These are phyloP conservation scores for Ampelocalamus luodianensis DNA, from an alignment of 176 grass and related monocot species.

Conservation along the genomic window DNA sequence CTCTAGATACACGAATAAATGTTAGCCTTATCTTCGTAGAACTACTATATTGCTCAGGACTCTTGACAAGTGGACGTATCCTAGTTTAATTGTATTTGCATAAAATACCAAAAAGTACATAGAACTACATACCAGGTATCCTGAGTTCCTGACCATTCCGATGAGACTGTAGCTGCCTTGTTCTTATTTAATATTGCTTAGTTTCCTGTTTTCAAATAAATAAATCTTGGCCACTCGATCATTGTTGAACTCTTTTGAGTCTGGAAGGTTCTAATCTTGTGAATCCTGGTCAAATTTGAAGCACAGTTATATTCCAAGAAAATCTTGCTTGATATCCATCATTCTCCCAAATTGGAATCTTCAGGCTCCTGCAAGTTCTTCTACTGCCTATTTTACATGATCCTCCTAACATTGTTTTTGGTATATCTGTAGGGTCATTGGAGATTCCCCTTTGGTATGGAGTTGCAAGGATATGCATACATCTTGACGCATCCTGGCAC, in stretches of 20 bases:
- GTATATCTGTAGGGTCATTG: slow-evolving; percentile 82
- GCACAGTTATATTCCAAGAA: neutral
- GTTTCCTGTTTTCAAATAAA: slow-evolving; percentile 15
- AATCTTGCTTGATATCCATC: neutral
- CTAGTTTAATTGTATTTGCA: slow-evolving; percentile 17
- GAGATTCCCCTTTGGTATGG: slow-evolving; percentile 93
- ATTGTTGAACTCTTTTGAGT: slow-evolving; percentile 18
- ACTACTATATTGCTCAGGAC: neutral
- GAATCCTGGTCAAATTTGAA: slow-evolving; percentile 13
- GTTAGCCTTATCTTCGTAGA: neutral
- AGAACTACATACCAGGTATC: slow-evolving; percentile 10
- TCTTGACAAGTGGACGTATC: slow-evolving; percentile 2
- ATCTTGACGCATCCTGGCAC: slow-evolving; percentile 97
- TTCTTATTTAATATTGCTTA: slow-evolving; percentile 2
- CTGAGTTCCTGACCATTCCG: slow-evolving; percentile 15
- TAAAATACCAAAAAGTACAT: slow-evolving; percentile 12
- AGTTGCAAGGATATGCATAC: slow-evolving; percentile 98
- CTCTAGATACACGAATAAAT: neutral
- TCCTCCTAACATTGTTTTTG: slow-evolving; percentile 30
- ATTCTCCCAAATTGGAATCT: neutral
- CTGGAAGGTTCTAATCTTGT: neutral
- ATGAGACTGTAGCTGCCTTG: neutral
- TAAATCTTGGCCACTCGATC: neutral
- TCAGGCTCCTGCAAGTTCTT: neutral
- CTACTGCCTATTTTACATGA: neutral